Evolutionary conservation across 2,329 filamentous ascomycete genomes (phyloP), one percentile per base, ranked within the genome.

Genomic region (Leptographium flavum): DNA sequence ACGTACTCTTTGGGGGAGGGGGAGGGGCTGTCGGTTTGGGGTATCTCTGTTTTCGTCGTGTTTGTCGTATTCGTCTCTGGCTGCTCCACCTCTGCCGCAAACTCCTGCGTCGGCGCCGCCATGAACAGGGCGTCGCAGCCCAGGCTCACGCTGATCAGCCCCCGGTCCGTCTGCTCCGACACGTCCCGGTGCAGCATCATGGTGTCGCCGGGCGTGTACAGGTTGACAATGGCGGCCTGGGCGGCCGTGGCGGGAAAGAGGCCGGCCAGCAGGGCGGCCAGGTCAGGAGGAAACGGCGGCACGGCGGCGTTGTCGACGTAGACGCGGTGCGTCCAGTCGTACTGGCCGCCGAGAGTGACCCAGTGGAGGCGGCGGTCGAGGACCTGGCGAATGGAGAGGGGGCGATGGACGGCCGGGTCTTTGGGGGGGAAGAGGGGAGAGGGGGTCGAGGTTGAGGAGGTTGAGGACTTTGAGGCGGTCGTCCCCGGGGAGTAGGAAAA

Each of bases 101-200:
- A 38, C 54, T 53, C 35, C 25, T 44, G 30, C 39, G 46, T 76
- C 7, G 84, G 75, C 2, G 85, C 82, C 48, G 88, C 82, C 58
- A 95, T 76, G 57, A 98, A 96, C 3, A 96, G 66, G 1, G 79
- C 84, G 54, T 95, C 88, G 55, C 90, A 96, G 3, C 92, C 92
- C 39, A 96, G 69, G 55, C 86, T 94, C 35, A 96, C 66, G 53
- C 87, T 94, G 17, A 94, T 76, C 25, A 96, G 70, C 0, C 86
- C 86, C 44, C 72, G 77, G 54, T 86, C 74, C 41, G 81, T 83
- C 53, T 83, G 72, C 63, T 96, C 92, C 51, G 87, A 93, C 36
- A 96, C 87, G 58, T 98, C 92, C 11, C 92, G 79, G 64, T 96
- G 92, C 61, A 94, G 75, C 66, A 86, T 90, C 60, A 96, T 79